Evolutionary conservation across 768 basidiomycete species (phyloP).

Genomic region (Suillus hirtellus): DNA sequence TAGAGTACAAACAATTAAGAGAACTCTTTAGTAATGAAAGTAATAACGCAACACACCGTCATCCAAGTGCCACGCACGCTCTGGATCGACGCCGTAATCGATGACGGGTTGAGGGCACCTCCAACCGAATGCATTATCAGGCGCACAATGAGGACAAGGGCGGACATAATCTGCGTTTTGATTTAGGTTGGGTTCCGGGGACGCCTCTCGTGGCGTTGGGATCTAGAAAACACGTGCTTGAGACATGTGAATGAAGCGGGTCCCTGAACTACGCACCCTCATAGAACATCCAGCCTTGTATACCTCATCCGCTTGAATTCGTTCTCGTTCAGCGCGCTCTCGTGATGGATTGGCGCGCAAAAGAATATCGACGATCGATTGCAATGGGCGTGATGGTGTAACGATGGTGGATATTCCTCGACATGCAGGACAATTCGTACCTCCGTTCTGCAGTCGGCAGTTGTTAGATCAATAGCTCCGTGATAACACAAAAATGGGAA

Average conservation of each 20-base stretch:
- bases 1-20: neutral
- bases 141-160: conserved; percentile 77
- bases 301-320: conserved; percentile 79
- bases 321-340: conserved; percentile 67
- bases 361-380: conserved; percentile 70
- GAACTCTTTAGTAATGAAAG: neutral
- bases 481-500: neutral
- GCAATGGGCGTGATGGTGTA: conserved; percentile 70
- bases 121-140: conserved; percentile 76
- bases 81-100: conserved; percentile 67
- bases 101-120: conserved; percentile 77
- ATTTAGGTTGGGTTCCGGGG: conserved; percentile 74
- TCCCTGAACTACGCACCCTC: conserved; percentile 47
- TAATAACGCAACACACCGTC: conserved; percentile 46
- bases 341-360: conserved; percentile 71
- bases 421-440: conserved; percentile 82
- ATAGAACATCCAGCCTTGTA: conserved; percentile 64
- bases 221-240: conserved; percentile 44
- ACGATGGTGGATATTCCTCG: conserved; percentile 69
- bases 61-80: conserved; percentile 75
- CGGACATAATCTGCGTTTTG: conserved; percentile 64
- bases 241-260: neutral
- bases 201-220: conserved; percentile 71
- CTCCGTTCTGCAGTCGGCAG: conserved; percentile 62
- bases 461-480: conserved; percentile 12